Base-by-base conservation (phyloP, 768 basidiomycete species). In the Termitomyces sp. region DNA sequence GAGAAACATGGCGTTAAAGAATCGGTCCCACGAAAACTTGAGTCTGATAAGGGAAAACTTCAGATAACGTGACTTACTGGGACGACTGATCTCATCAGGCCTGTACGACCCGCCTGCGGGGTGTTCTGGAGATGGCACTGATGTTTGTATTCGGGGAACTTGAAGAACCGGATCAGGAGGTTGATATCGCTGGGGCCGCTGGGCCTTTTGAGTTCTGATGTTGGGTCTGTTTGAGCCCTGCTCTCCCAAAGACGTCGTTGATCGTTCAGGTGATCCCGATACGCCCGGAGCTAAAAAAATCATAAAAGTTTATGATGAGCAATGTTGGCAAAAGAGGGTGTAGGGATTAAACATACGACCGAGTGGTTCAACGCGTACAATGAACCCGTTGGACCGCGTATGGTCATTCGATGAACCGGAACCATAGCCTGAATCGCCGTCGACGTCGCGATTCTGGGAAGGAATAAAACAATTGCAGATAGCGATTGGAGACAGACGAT, bases 31-130 rank as follows among this genome's bases (percentile, higher is more conserved):
- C 47, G 46, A 43, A 35, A 29, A 29, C 35, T 39, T 48, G 40
- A 52, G n/a, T 15, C 35, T 20, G 52, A 33, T 51, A 42, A 42
- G 46, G 23, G 27, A 32, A 29, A n/a, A 25, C 33, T 11, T 6
- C 11, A 27, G 41, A 47, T 38, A 45, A 58, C 56, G 47, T 55
- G 52, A 53, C 51, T 27, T 52, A 64, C 63, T 43, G 42, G 42
- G 39, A 49, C 41, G 25, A 39, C 33, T 40, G 31, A 44, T 51
- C 42, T 56, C 43, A 25, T 60, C 56, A 56, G 52, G 31, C 7
- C 35, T 53, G 45, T 27, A 35, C 50, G 61, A 32, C 58, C 47
- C 50, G 56, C 45, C 57, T 47, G 22, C 50, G 36, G 52, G 33
- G 29, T 48, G 31, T 41, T 52, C 38, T 41, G 56, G 44, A 36